phyloP scores from a whole-genome alignment of 192 early-diverging fungal species.

The Helicostylum pulchrum region DNA sequence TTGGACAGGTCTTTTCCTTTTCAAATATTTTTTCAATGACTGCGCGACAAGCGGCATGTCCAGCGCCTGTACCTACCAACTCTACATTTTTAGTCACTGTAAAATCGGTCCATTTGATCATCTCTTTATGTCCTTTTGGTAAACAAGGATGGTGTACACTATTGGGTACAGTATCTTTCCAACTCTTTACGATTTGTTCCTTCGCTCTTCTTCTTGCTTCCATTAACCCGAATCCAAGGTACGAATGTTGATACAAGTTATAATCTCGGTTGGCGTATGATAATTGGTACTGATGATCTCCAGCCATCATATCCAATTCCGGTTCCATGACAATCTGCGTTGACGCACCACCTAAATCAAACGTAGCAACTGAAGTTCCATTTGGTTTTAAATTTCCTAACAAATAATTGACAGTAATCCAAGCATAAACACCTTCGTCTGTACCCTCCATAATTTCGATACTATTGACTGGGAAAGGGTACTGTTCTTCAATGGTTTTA shows the following conservation, averaged over 20 bases:
- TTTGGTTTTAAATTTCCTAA: slow-evolving; percentile 49
- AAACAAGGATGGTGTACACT: slow-evolving; percentile 63
- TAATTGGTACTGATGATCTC: slow-evolving; percentile 74
- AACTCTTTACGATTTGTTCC: slow-evolving; percentile 36
- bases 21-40: slow-evolving; percentile 68
- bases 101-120: slow-evolving; percentile 24
- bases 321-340: slow-evolving; percentile 99
- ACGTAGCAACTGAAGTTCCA: slow-evolving; percentile 75
- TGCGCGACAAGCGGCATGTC: slow-evolving; percentile 45
- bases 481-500: slow-evolving; percentile 60
- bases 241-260: slow-evolving; percentile 92
- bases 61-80: slow-evolving; percentile 58
- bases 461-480: slow-evolving; percentile 78
- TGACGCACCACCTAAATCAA: slow-evolving; percentile 96
- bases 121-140: slow-evolving; percentile 59
- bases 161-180: slow-evolving; percentile 30
- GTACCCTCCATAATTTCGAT: slow-evolving; percentile 94
- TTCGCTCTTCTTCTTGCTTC: slow-evolving; percentile 79
- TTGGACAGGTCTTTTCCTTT: slow-evolving; percentile 61
- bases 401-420: slow-evolving; percentile 97
- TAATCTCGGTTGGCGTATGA: slow-evolving; percentile 70
- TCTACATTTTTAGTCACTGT: slow-evolving; percentile 28
- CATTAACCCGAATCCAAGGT: slow-evolving; percentile 89
- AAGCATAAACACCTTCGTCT: slow-evolving; percentile 97
- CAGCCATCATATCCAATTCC: slow-evolving; percentile 46